Conservation (phyloP, 2,329 filamentous ascomycete species). For the Pseudocercospora eumusae region DNA sequence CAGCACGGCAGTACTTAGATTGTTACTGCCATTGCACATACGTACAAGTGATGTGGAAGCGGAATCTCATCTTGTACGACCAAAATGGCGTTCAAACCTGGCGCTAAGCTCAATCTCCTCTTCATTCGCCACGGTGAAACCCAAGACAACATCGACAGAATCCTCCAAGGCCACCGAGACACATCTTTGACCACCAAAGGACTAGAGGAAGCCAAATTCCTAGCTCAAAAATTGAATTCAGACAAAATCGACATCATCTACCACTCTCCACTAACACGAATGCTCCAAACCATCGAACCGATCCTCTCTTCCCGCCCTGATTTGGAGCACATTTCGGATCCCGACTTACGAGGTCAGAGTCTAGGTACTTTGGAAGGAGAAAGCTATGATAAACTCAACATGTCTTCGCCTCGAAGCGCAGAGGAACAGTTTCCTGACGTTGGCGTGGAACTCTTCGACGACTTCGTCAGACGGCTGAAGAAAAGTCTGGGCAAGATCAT, state of each 20-base stretch:
- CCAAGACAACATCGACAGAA: constrained; percentile 4
- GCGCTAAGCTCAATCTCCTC: not conserved
- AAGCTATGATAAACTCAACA: not conserved
- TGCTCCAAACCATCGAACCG: not conserved
- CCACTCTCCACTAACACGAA: not conserved
- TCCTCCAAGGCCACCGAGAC: constrained; percentile 2
- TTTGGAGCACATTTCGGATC: not conserved
- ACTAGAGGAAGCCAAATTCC: not conserved
- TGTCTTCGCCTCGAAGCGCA: not conserved
- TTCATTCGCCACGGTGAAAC: constrained; percentile 1
- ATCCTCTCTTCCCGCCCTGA: not conserved
- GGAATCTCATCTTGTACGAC: not conserved
- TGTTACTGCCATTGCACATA: not conserved
- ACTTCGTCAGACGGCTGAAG: constrained; percentile 1
- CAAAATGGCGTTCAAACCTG: not conserved
- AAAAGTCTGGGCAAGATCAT: not conserved
- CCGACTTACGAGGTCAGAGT: not conserved
- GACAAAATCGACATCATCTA: not conserved
- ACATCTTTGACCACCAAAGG: not conserved
- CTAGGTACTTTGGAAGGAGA: not conserved
- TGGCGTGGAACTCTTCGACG: not conserved
- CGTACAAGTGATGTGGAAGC: not conserved
- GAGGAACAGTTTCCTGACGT: not conserved
- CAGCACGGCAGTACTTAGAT: not conserved
- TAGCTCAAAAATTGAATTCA: not conserved